These are phyloP conservation scores for Breviolum minutum DNA, from an alignment of 73 alveolate species.

Conservation along the genomic window DNA sequence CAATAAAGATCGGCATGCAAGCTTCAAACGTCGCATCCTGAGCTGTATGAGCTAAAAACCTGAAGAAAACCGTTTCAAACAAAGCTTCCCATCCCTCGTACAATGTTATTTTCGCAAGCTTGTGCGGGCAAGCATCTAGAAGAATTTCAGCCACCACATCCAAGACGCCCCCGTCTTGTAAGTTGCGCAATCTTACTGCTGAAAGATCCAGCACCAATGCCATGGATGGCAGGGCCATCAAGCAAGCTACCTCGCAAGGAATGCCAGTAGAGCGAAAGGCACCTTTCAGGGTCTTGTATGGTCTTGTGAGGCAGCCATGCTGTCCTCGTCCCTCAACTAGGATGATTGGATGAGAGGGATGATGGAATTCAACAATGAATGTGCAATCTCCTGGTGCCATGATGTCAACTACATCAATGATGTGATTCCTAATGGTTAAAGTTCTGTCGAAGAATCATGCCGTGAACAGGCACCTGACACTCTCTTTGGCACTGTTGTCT, in stretches of 20 bases:
- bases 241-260: neutral
- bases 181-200: neutral
- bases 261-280: neutral
- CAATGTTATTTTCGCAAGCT: too few species aligned
- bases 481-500: neutral
- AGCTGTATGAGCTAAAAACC: too few species aligned
- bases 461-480: neutral
- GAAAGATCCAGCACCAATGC: slow-evolving; percentile 8
- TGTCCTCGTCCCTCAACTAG: too few species aligned
- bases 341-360: too few species aligned
- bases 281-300: neutral
- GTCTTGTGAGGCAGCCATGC: neutral
- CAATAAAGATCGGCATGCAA: neutral
- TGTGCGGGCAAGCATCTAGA: neutral
- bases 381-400: too few species aligned
- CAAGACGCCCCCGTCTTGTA: neutral
- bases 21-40: neutral
- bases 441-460: too few species aligned
- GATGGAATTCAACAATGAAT: too few species aligned
- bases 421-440: too few species aligned
- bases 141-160: neutral
- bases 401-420: too few species aligned
- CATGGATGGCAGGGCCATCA: slow-evolving; percentile 9
- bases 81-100: too few species aligned
- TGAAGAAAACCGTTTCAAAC: too few species aligned